Conservation (phyloP, 345 rosid species). For the Trapa incisa region DNA sequence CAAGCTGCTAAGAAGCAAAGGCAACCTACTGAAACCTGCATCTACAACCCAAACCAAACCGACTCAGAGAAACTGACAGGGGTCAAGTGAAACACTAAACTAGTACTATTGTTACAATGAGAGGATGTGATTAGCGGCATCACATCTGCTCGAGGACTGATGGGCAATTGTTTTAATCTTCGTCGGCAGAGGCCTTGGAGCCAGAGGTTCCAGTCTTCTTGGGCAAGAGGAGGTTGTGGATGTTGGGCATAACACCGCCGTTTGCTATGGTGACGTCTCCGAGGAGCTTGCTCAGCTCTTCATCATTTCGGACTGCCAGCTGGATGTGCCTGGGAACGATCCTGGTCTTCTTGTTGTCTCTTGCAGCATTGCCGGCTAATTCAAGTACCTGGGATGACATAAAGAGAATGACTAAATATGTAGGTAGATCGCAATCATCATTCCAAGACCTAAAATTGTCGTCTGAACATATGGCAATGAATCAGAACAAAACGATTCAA, state of each 20-base stretch:
- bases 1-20: too few species aligned
- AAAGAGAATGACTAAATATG: not conserved
- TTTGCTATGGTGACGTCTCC: slow-evolving; percentile 86
- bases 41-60: not conserved
- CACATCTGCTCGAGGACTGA: not conserved
- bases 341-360: slow-evolving; percentile 84
- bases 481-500: too few species aligned
- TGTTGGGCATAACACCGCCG: slow-evolving; percentile 92
- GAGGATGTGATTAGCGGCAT: not conserved
- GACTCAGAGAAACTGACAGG: not conserved
- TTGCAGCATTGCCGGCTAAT: slow-evolving; percentile 78
- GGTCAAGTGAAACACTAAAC: not conserved
- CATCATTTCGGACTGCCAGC: slow-evolving; percentile 74
- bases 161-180: slow-evolving; percentile 17
- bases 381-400: not conserved
- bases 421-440: too few species aligned
- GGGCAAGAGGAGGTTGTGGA: slow-evolving; percentile 80
- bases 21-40: not conserved
- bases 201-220: slow-evolving; percentile 60
- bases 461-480: too few species aligned
- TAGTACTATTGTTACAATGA: not conserved
- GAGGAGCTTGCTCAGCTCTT: slow-evolving; percentile 80
- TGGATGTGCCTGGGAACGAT: slow-evolving; percentile 88
- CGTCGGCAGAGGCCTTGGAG: slow-evolving; percentile 41
- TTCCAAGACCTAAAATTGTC: too few species aligned